A percentile compares a stretch with the other conserved stretches of the same genome.
phyloP scores from a whole-genome alignment of 345 rosid species.

The Erucastrum elatum region DNA sequence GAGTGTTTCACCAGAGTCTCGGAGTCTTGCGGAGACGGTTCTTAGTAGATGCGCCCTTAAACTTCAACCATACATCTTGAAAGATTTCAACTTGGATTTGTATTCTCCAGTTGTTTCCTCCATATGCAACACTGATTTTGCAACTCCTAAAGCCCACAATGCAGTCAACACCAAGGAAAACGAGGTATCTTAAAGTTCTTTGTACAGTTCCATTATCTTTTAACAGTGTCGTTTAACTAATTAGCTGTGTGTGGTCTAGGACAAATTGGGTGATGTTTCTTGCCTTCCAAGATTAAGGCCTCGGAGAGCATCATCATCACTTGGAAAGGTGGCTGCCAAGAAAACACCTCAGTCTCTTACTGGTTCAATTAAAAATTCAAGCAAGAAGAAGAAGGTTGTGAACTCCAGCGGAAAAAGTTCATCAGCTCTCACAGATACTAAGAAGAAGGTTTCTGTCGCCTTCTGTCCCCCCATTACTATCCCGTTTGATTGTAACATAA shows the following conservation, averaged over 20 bases:
- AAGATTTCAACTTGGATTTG: slow-evolving; percentile 54
- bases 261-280: background rate
- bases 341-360: background rate
- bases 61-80: slow-evolving; percentile 57
- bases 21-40: slow-evolving; percentile 52
- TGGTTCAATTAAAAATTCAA: background rate
- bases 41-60: slow-evolving; percentile 56
- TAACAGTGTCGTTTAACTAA: background rate
- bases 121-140: slow-evolving; percentile 43
- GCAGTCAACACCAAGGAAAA: slow-evolving; percentile 29
- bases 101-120: slow-evolving; percentile 59
- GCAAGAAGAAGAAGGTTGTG: background rate
- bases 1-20: slow-evolving; percentile 53
- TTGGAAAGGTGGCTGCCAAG: background rate
- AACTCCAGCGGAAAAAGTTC: background rate
- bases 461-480: background rate
- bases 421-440: background rate
- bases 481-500: background rate
- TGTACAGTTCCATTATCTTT: background rate
- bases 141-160: background rate
- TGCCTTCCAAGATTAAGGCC: background rate
- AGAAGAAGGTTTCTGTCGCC: background rate
- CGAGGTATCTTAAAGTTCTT: slow-evolving; percentile 43
- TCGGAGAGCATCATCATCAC: background rate
- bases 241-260: background rate